A percentile compares a stretch with the other conserved stretches of the same genome.
phyloP scores from a whole-genome alignment of 768 basidiomycete genomes.

The Mycena latifolia region DNA sequence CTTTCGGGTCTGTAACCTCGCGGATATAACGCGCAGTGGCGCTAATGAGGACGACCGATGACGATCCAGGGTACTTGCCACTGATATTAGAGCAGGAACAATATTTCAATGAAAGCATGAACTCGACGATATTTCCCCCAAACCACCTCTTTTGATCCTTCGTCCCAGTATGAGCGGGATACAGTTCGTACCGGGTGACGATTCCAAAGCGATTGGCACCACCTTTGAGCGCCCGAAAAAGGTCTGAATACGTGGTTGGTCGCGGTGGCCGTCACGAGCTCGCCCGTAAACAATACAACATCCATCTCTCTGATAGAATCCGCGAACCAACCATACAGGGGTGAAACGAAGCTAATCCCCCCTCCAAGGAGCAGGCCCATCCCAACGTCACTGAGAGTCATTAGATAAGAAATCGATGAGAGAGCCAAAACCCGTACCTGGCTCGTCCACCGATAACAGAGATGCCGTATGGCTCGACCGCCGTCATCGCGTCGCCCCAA shows the following conservation, averaged over 20 bases:
- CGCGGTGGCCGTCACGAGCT: no score
- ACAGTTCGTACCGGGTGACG: slow-evolving; percentile 56
- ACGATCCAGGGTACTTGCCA: slow-evolving; percentile 40
- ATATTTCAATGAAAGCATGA: neutral
- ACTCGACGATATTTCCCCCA: slow-evolving; percentile 51
- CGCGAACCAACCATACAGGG: no score
- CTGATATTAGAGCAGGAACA: neutral
- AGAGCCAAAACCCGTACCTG: neutral
- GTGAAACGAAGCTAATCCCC: no score
- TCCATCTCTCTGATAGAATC: no score
- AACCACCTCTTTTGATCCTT: no score
- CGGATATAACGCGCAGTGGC: slow-evolving; percentile 52
- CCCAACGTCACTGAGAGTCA: no score
- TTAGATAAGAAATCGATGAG: neutral
- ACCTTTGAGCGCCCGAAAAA: slow-evolving; percentile 58
- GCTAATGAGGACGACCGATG: slow-evolving; percentile 47
- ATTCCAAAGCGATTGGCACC: slow-evolving; percentile 60
- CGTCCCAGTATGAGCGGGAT: slow-evolving; percentile 53
- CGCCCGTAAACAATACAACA: no score
- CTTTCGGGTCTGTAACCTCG: no score
- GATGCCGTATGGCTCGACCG: slow-evolving; percentile 51
- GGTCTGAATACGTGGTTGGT: slow-evolving; percentile 52
- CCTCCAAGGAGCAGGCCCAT: no score
- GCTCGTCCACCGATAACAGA: slow-evolving; percentile 52
- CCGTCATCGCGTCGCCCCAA: slow-evolving; percentile 53